Conservation (phyloP, 495 filamentous ascomycete species). For the Tuber aestivum region DNA sequence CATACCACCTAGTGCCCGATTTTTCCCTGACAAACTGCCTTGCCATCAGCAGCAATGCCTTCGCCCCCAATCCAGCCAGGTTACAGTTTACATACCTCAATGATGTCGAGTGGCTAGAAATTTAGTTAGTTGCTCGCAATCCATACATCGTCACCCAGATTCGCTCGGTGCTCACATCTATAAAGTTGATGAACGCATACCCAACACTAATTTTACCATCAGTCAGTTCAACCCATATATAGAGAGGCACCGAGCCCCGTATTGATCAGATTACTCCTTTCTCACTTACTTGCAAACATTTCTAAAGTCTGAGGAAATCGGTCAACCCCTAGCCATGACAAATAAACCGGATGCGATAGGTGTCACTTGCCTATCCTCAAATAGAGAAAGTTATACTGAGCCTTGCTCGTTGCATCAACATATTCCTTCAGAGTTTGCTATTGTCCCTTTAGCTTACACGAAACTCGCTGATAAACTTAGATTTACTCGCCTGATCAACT, state of each 20-base stretch:
- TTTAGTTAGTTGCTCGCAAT: conserved; percentile 40
- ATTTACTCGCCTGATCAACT: conserved; percentile 59
- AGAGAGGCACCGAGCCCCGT: not conserved
- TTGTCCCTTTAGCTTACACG: not conserved
- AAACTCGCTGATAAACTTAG: not conserved
- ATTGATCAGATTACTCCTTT: not conserved
- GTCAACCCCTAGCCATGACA: conserved; percentile 17
- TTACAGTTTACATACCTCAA: conserved; percentile 52
- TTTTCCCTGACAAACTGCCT: conserved; percentile 67
- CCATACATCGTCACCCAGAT: not conserved
- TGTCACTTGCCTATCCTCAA: conserved; percentile 66
- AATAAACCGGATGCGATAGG: not conserved
- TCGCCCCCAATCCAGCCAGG: not conserved
- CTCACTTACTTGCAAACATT: conserved; percentile 77
- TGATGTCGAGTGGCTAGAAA: conserved; percentile 62
- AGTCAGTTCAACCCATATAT: conserved; percentile 1
- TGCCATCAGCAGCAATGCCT: conserved; percentile 41
- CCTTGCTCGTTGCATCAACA: conserved; percentile 69
- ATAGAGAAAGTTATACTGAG: conserved; percentile 91
- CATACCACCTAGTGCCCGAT: conserved; percentile 64
- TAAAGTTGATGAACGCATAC: conserved; percentile 97
- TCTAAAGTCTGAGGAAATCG: conserved; percentile 59
- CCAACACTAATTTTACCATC: conserved; percentile 61
- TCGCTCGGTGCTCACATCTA: conserved; percentile 54
- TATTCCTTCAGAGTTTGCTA: conserved; percentile 65